Base-by-base conservation (phyloP, 2,329 filamentous ascomycete genomes). In the Cladosporium velox region DNA sequence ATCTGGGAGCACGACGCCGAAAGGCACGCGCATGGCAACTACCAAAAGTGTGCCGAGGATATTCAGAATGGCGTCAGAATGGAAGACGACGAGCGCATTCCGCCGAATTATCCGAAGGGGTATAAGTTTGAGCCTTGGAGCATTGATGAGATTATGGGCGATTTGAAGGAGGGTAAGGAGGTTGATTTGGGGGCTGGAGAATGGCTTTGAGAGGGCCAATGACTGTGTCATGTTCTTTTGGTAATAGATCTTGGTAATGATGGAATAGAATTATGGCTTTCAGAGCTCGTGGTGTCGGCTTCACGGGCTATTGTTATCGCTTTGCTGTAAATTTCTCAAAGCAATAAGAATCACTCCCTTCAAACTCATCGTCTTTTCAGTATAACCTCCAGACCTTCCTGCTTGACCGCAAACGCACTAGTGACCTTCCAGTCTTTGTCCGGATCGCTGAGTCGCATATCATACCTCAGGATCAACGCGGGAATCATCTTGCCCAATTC, bases 141-240 rank as follows among this genome's bases (percentile, higher is more conserved):
- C 59, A 80, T 81, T 64, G 79, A 79, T 35, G 68, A 78, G 59
- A 78, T 81, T 54, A 78, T 80, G 70, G 75, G 76, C n/a, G 75
- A 77, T 52, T 73, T 78, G 65, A 71, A 70, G 30, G 72, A 74
- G 2, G 77, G 75, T 7, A 76, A 69, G 49, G 70, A 76, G 6
- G 73, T 79, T 3, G 70, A 77, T 15, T 70, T 81, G 28, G 78
- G 77, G 7, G 44, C 67, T 30, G 73, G 73, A 34, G 69, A 75
- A 26, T 75, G 73, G 73, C 65, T 72, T 60, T 75, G 57, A 64
- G 35, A 2, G 21, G 15, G 10, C n/a, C 24, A 3, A 12, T 21
- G 18, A 14, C 8, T 57, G 30, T 15, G 26, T 15, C 2, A 14
- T 35, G 18, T 8, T 30, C 5, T 12, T 7, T 52, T 28, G 18